Base-by-base conservation (phyloP, 2,329 filamentous ascomycete genomes). In the Hypoxylon sp. region DNA sequence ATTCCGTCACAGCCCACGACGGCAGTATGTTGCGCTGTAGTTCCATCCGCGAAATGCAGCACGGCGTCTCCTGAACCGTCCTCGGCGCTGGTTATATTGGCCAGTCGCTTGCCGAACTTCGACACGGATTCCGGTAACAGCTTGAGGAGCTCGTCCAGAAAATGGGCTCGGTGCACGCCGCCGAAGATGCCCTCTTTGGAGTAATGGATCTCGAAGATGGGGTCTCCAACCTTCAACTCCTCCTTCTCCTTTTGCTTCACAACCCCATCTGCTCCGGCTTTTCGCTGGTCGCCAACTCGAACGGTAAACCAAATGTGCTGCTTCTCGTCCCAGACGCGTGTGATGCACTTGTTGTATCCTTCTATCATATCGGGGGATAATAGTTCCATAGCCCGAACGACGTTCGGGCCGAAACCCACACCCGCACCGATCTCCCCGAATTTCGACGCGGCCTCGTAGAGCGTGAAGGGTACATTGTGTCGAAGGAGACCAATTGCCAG, bases 1-100 rank as follows among this genome's bases (percentile, higher is more conserved):
- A 88, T 85, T 0, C 85, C 85, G 64, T 88, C 85, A 57, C 82
- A 86, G 0, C 82, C 84, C 34, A 88, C 70, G 0, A 85, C 61
- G 0, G 67, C 72, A 17, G 74, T 71, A 3, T 74, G 71, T 5
- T 64, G 56, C 2, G 69, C 72, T 0, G 65, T 69, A 0, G 71
- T 70, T 0, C 74, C 74, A 27, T 78, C 75, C 0, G 63, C 53
- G 41, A 77, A 77, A 17, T 59, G 59, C 32, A 68, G 34, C 7
- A 66, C 46, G 3, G 46, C 57, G 16, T 64, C 59, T n/a, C 58
- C 50, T 0, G 59, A 60, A 4, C 51, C 47, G 21, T 62, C 63
- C 1, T 48, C 31, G 16, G 56, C 37, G 11, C 26, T 47, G n/a
- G 20, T 59, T 34, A 76, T 59, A 51, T 72, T 16, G 37, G 68